These are phyloP conservation scores for Phytophthora capsici DNA, from an alignment of 352 stramenopile genomes.

Conservation along the genomic window DNA sequence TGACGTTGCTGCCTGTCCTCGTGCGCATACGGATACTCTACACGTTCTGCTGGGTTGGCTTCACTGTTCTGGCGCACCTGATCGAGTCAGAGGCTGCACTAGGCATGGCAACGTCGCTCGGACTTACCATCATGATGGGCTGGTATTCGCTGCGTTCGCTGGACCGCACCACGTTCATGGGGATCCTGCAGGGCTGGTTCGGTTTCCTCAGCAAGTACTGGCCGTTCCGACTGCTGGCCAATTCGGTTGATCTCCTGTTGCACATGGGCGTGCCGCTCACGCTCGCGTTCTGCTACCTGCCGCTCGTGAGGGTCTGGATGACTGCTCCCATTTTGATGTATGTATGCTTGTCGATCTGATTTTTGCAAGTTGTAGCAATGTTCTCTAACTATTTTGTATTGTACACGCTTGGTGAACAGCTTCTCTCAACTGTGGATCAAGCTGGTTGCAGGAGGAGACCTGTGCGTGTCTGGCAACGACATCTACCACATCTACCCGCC, in stretches of 20 bases:
- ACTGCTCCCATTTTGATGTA: conserved; percentile 49
- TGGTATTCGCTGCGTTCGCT: conserved; percentile 58
- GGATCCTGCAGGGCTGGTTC: conserved; percentile 57
- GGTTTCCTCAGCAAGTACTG: conserved; percentile 49
- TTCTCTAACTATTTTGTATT: conserved; percentile 7
- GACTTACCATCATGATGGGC: conserved; percentile 62
- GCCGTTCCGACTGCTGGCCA: conserved; percentile 40
- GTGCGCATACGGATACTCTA: conserved; percentile 50
- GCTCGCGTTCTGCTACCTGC: conserved; percentile 52
- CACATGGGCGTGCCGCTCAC: conserved; percentile 52
- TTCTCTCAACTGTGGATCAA: conserved; percentile 58
- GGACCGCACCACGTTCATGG: conserved; percentile 52
- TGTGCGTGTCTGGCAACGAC: conserved; percentile 44
- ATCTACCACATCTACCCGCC: conserved; percentile 56
- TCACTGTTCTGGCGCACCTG: conserved; percentile 45
- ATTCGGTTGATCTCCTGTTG: conserved; percentile 47
- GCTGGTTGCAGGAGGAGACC: conserved; percentile 44
- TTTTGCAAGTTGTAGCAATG: background rate
- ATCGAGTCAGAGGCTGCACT: conserved; percentile 41
- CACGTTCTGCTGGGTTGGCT: conserved; percentile 52
- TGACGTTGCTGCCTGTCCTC: conserved; percentile 44
- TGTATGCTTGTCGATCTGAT: conserved; percentile 7
- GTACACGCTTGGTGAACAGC: conserved; percentile 22
- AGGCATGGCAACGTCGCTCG: conserved; percentile 49
- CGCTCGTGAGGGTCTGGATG: conserved; percentile 57